Evolutionary conservation across 345 rosid species (phyloP).

Genomic region (Raphanus sativus): DNA sequence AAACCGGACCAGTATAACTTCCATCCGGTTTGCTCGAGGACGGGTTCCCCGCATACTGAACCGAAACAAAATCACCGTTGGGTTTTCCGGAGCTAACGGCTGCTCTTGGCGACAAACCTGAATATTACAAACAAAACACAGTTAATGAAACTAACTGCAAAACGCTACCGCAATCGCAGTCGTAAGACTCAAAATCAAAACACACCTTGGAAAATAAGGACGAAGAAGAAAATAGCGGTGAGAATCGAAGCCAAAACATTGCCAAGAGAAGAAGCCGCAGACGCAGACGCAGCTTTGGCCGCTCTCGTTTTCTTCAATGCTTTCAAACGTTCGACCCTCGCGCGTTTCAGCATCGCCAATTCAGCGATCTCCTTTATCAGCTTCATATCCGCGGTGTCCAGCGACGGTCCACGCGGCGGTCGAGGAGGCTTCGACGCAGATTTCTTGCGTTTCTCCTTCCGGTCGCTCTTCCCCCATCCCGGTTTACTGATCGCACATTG

Average conservation of each 20-base stretch:
- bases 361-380: conserved; percentile 78
- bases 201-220: conserved; percentile 70
- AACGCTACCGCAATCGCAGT: neutral
- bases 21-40: conserved; percentile 44
- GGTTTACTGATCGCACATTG: conserved; percentile 30
- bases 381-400: conserved; percentile 84
- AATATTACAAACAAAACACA: neutral
- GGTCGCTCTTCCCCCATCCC: conserved; percentile 27
- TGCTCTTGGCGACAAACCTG: conserved; percentile 67
- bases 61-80: conserved; percentile 51
- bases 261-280: conserved; percentile 48
- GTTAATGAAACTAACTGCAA: neutral
- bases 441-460: conserved; percentile 53
- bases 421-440: conserved; percentile 81
- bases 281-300: conserved; percentile 54
- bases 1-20: conserved; percentile 37
- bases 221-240: conserved; percentile 58
- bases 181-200: neutral
- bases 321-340: conserved; percentile 84
- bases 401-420: conserved; percentile 81
- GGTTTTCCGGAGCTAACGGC: conserved; percentile 39
- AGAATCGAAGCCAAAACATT: conserved; percentile 58
- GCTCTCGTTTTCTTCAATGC: conserved; percentile 79
- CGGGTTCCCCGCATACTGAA: conserved; percentile 52
- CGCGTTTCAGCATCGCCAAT: conserved; percentile 80